phyloP scores from a whole-genome alignment of 2,329 filamentous ascomycete species.

The Cladorrhinum sp. region DNA sequence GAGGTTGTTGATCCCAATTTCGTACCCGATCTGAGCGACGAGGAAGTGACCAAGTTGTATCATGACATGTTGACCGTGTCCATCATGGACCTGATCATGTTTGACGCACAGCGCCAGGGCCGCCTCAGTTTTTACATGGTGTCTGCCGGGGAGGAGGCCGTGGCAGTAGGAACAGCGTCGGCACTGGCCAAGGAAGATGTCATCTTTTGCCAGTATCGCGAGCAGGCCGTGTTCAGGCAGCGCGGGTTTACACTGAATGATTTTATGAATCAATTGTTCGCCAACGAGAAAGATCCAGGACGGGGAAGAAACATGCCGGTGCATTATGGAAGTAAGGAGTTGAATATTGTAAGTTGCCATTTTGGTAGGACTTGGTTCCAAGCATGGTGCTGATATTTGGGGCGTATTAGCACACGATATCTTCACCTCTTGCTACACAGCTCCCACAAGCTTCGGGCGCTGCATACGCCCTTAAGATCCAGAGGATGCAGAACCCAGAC shows the following conservation, averaged over 20 bases:
- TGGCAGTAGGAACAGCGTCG: constrained; percentile 83
- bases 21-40: constrained; percentile 65
- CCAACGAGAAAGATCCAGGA: constrained; percentile 77
- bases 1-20: constrained; percentile 72
- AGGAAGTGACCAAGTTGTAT: constrained; percentile 58
- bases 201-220: constrained; percentile 90
- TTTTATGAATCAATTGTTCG: constrained; percentile 95
- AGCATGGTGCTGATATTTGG: constrained; percentile 14
- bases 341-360: constrained; percentile 68
- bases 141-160: constrained; percentile 89
- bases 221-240: constrained; percentile 86
- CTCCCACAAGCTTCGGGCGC: constrained; percentile 76
- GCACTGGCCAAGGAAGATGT: constrained; percentile 82
- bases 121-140: constrained; percentile 97
- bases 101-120: constrained; percentile 94
- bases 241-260: constrained; percentile 82
- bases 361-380: background rate
- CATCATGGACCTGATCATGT: constrained; percentile 97
- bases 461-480: constrained; percentile 74
- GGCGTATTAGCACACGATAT: constrained; percentile 63
- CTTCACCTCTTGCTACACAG: constrained; percentile 73
- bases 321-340: constrained; percentile 81
- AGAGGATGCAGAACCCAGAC: constrained; percentile 62
- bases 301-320: constrained; percentile 94
- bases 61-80: constrained; percentile 65